Evolutionary conservation across 768 basidiomycete species (phyloP).

Genomic region (Panellus pusillus): DNA sequence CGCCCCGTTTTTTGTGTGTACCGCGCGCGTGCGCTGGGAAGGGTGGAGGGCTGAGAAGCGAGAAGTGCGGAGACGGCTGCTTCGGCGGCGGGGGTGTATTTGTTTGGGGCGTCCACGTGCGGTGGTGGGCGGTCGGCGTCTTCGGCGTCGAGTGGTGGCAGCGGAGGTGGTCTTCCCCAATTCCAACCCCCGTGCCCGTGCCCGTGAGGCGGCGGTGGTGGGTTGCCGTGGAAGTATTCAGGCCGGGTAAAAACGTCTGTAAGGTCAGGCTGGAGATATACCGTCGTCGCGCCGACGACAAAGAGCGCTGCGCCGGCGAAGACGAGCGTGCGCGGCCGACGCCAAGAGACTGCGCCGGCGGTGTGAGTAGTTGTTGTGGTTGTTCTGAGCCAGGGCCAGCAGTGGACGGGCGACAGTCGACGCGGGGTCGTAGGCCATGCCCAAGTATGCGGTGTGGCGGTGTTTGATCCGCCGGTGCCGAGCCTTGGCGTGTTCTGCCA

Average conservation of each 20-base stretch:
- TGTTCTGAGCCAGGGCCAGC: not conserved
- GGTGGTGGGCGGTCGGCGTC: not conserved
- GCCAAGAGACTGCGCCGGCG: not conserved
- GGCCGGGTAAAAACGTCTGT: not conserved
- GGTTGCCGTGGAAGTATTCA: not conserved
- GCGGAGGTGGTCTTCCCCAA: not conserved
- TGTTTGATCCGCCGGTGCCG: too few species aligned
- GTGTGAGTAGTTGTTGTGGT: not conserved
- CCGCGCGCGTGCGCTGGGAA: conserved; percentile 7
- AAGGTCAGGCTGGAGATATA: not conserved
- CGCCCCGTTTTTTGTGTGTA: conserved; percentile 8
- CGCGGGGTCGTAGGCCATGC: conserved; percentile 4
- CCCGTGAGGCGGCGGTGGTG: not conserved
- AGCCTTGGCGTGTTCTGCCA: too few species aligned
- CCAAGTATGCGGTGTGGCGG: too few species aligned
- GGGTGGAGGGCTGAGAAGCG: not conserved
- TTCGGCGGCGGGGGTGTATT: not conserved
- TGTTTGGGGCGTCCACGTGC: not conserved
- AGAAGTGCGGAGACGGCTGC: not conserved
- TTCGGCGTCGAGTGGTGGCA: conserved; percentile 1
- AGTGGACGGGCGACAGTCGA: conserved; percentile 4
- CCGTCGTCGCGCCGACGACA: not conserved
- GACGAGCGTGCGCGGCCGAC: not conserved
- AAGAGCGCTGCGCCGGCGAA: not conserved
- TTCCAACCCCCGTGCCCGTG: not conserved